Base-by-base conservation (phyloP, 2,329 filamentous ascomycete genomes). In the Cordyceps militaris region DNA sequence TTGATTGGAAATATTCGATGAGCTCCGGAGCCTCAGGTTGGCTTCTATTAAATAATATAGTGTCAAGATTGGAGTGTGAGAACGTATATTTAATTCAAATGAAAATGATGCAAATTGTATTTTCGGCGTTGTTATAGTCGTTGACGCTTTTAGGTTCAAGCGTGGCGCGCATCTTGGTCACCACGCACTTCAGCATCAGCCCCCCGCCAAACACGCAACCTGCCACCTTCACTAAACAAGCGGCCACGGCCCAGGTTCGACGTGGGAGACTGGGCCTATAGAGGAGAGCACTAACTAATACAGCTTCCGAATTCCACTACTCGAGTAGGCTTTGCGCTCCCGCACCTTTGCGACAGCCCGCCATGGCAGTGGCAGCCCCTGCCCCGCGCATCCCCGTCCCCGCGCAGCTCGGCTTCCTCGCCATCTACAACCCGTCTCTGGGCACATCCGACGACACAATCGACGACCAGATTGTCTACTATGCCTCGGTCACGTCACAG, bases 381-480 rank as follows among this genome's bases (percentile, higher is more conserved):
- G 51, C 64, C 51, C 51, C 64, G 1, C 63, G 66, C 38, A 61
- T 66, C 48, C 53, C 69, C 21, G 46, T 46, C 32, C 92, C 94
- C 44, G 93, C 93, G 36, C 89, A 89, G 68, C 83, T 97, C 30
- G 88, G 89, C 66, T 97, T 94, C 71, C 81, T 99, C 47, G 86
- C 93, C 70, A 95, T 99, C 70, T 99, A 96, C 79, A 97, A 96
- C 71, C 94, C 95, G 34, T 84, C 87, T 6, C 81, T 95, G 46
- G 87, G 88, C 66, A 69, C 66, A 44, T 79, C 75, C 3, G 79
- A 81, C 64, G 78, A 80, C 44, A 79, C 76, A 1, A 78, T 93
- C 63, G 79, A 82, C 58, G 81, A 94, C 64, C 91, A 99, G 74
- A 90, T 97, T 62, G 89, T 97, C 64, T 99, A 96, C 77, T 97